Conservation (phyloP, 1,284 basidiomycete species). For the Cystobasidium pallidum region DNA sequence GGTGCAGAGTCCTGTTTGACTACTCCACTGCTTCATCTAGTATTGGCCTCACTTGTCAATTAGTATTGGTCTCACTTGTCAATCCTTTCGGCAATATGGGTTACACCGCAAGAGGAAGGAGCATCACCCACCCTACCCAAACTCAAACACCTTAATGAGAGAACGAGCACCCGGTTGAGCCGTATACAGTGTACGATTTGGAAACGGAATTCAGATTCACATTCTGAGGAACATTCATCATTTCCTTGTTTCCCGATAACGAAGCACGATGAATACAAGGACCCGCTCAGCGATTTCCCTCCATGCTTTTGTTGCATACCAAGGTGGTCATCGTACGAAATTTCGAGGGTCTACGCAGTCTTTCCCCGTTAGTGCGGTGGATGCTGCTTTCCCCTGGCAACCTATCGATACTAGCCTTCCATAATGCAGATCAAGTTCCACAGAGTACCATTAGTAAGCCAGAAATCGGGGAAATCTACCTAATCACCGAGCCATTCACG, state of each 20-base stretch:
- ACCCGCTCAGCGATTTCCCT: conserved; percentile 22
- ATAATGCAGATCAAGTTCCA: neutral
- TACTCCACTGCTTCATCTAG: conserved; percentile 9
- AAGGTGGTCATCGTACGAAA: neutral
- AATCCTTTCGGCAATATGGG: conserved; percentile 6
- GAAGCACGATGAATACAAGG: conserved; percentile 11
- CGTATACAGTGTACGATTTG: conserved; percentile 3
- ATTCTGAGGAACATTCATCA: conserved; percentile 19
- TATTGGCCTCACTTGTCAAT: conserved; percentile 6
- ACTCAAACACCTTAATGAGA: conserved; percentile 8
- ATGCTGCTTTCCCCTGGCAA: neutral
- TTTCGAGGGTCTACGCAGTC: neutral
- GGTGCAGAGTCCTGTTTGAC: conserved; percentile 1
- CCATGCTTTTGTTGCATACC: conserved; percentile 9
- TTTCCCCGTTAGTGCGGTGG: conserved; percentile 16
- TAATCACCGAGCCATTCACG: conserved; percentile 1
- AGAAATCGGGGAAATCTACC: neutral
- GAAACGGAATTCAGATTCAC: conserved; percentile 31
- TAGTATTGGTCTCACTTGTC: too few relatives aligned
- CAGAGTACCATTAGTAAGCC: neutral
- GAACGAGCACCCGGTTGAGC: conserved; percentile 5
- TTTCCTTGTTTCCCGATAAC: conserved; percentile 11
- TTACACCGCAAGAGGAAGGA: conserved; percentile 4
- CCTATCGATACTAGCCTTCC: neutral
- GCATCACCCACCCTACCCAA: neutral